Base-by-base conservation (phyloP, 345 rosid genomes). In the Sonneratia alba region DNA sequence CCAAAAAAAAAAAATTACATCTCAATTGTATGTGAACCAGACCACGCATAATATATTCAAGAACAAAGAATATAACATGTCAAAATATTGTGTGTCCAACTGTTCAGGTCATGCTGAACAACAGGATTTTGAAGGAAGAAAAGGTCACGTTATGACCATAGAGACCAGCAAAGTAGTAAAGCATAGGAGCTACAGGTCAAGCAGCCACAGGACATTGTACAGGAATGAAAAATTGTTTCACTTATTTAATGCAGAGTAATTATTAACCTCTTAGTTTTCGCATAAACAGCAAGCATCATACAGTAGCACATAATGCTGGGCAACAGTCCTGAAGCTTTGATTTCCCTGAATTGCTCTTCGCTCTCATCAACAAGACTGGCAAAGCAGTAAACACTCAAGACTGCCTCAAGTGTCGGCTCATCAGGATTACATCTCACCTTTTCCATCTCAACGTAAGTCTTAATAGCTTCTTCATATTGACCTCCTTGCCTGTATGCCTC, bases 401-500 rank as follows among this genome's bases (percentile, higher is more conserved):
- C 96, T 69, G 92, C 89, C 84, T 94, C 99, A 66, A 94, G 91
- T 45, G 97, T 91, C 79, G 83, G 83, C 83, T 94, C 98, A 80
- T 91, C 87, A 34, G 96, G 91, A 82, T 79, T 85, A 72, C 88
- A 85, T 81, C 97, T 87, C 68, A 82, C 82, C 84, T 88, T 88
- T 75, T 90, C 99, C 99, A 94, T 83, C 76, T 84, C 92, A 59
- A 87, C 92, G 76, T 90, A 91, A 70, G 89, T 82, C 86, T 90
- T 90, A 71, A 91, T 85, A 67, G 99, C 95, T 80, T 90, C 97
- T 85, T 94, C 99, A 83, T 85, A 91, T 72, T 75, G 89, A 27
- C 97, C 93, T 36, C 85, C 99, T 87, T 91, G 99, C 79, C 91
- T 91, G 76, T 77, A 91, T 34, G 88, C 90, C 86, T 94, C 99